phyloP scores from a whole-genome alignment of 495 filamentous ascomycete species.

The Daldinia vernicosa region DNA sequence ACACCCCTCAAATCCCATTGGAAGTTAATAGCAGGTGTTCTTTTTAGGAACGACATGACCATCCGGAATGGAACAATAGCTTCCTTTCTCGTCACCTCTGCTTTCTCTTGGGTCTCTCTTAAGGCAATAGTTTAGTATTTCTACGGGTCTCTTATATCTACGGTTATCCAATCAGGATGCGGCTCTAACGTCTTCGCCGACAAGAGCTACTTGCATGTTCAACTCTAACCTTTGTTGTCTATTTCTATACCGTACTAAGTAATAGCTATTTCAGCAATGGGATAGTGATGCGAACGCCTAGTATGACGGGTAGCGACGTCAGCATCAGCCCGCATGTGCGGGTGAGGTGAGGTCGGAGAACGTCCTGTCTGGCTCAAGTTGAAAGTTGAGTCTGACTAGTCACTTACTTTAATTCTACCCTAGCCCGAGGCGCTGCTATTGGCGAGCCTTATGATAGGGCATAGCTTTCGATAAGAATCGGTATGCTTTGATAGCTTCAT shows the following conservation, averaged over 20 bases:
- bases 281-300: constrained; percentile 5
- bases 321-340: constrained; percentile 31
- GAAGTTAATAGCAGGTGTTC: constrained; percentile 1
- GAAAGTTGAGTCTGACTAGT: constrained; percentile 11
- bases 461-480: constrained; percentile 1
- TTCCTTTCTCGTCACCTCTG: constrained; percentile 21
- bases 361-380: constrained; percentile 15
- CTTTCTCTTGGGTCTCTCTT: background rate
- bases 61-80: constrained; percentile 25
- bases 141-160: constrained; percentile 9
- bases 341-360: constrained; percentile 20
- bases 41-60: background rate
- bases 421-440: background rate
- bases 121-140: background rate
- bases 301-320: constrained; percentile 30
- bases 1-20: constrained; percentile 15
- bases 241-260: constrained; percentile 25
- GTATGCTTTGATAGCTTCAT: constrained; percentile 34
- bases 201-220: background rate
- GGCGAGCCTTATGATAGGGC: constrained; percentile 9
- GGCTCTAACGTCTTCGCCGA: background rate
- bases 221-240: constrained; percentile 6
- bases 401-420: constrained; percentile 23
- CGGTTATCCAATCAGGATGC: constrained; percentile 15
- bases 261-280: constrained; percentile 8